Evolutionary conservation across 2,329 filamentous ascomycete genomes (phyloP).

Genomic region (Aspergillus versicolor): DNA sequence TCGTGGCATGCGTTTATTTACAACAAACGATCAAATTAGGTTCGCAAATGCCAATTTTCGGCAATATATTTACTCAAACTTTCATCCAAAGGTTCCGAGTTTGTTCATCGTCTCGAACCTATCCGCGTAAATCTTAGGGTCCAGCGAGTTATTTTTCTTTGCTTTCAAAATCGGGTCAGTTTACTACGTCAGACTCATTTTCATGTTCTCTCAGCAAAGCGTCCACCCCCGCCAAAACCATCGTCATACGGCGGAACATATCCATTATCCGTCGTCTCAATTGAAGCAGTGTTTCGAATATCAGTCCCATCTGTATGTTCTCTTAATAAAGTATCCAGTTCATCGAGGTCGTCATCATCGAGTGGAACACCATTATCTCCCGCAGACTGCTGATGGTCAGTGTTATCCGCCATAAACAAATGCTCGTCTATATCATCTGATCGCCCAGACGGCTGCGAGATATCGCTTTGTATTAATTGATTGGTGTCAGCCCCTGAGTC

Average conservation of each 20-base stretch:
- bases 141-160: background rate
- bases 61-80: background rate
- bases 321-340: slow-evolving; percentile 46
- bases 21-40: background rate
- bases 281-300: background rate
- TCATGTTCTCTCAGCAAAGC: slow-evolving; percentile 7
- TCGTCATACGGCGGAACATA: slow-evolving; percentile 20
- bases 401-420: slow-evolving; percentile 34
- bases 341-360: slow-evolving; percentile 41
- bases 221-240: slow-evolving; percentile 52
- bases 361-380: slow-evolving; percentile 22
- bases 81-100: slow-evolving; percentile 21
- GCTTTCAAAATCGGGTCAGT: background rate
- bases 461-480: background rate
- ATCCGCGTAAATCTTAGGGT: slow-evolving; percentile 1
- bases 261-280: slow-evolving; percentile 5
- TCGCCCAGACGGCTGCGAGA: background rate
- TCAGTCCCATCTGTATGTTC: slow-evolving; percentile 38
- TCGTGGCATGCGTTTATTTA: background rate
- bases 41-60: background rate
- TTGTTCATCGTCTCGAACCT: slow-evolving; percentile 62
- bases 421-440: slow-evolving; percentile 2
- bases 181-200: background rate
- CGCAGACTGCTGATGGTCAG: slow-evolving; percentile 11
- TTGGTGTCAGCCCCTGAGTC: no score